Evolutionary conservation across 139 green algal species (phyloP).

Genomic region (Micromonas pusilla): DNA sequence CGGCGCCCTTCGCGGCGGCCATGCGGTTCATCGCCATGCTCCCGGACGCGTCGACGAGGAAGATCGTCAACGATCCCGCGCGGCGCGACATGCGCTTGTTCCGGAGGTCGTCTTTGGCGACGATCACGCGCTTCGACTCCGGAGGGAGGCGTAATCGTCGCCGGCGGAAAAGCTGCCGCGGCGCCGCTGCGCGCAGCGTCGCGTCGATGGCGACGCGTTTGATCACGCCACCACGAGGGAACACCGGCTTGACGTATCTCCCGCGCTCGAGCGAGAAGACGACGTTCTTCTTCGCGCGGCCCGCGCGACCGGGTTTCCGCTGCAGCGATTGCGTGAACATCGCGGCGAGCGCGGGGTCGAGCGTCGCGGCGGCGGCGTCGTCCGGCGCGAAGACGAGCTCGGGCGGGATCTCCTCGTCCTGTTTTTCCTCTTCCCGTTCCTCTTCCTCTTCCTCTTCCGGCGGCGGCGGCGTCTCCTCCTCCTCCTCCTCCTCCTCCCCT

Average conservation of each 20-base stretch:
- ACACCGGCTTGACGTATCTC: slow-evolving; percentile 32
- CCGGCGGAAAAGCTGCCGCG: slow-evolving; percentile 21
- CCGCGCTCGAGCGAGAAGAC: slow-evolving; percentile 3
- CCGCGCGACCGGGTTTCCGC: not conserved
- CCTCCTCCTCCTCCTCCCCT: not conserved
- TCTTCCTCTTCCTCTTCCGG: not conserved
- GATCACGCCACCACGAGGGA: slow-evolving; percentile 22
- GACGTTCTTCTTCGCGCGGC: not conserved
- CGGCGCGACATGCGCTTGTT: not conserved
- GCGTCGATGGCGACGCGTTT: slow-evolving; percentile 28
- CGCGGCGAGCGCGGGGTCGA: not conserved
- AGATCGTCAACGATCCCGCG: slow-evolving; percentile 11
- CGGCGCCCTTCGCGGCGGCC: slow-evolving; percentile 27
- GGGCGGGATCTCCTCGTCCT: not conserved
- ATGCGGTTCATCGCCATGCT: slow-evolving; percentile 35
- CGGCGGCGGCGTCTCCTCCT: not conserved
- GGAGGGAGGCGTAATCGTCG: not conserved
- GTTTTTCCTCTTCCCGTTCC: not conserved
- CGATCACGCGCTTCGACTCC: not conserved
- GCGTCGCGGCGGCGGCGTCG: not conserved
- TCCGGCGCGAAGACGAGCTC: not conserved
- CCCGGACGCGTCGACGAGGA: slow-evolving; percentile 31
- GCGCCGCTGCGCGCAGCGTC: slow-evolving; percentile 31
- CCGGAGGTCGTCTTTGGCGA: slow-evolving; percentile 23
- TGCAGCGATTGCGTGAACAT: not conserved